A percentile compares a stretch with the other conserved stretches of the same genome.
Evolutionary conservation across 176 grass and related monocot species (phyloP).

Genomic region (Oryza meyeriana): DNA sequence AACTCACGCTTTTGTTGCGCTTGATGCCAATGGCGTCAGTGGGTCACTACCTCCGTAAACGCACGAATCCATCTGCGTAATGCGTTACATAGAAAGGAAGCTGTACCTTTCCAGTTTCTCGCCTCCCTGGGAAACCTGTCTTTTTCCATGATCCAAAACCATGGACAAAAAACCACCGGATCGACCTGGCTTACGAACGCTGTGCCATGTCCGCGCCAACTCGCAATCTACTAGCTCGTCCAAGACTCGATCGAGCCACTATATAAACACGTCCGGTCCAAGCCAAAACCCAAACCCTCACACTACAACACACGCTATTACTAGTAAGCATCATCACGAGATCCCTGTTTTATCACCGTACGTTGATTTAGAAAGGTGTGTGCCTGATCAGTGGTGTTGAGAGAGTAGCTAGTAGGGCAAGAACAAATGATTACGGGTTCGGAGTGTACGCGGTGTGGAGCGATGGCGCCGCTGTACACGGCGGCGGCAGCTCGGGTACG

Average conservation of each 20-base stretch:
- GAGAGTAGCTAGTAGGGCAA: not conserved
- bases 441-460: conserved; percentile 65
- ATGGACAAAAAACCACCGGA: not conserved
- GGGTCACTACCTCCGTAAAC: not conserved
- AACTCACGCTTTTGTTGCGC: conserved; percentile 8
- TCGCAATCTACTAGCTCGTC: not conserved
- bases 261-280: conserved; percentile 29
- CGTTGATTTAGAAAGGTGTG: not conserved
- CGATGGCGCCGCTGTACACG: conserved; percentile 87
- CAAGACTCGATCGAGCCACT: not conserved
- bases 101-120: not conserved
- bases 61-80: not conserved
- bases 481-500: conserved; percentile 68
- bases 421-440: conserved; percentile 33
- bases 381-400: not conserved
- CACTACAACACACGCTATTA: not conserved
- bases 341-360: not conserved
- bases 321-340: not conserved
- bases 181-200: not conserved
- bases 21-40: not conserved
- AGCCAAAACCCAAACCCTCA: not conserved
- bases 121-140: not conserved
- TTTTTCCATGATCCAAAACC: conserved; percentile 34
- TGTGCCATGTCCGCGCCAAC: conserved; percentile 10
- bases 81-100: not conserved